Conservation (phyloP, 768 basidiomycete genomes). For the Hebeloma cylindrosporum region DNA sequence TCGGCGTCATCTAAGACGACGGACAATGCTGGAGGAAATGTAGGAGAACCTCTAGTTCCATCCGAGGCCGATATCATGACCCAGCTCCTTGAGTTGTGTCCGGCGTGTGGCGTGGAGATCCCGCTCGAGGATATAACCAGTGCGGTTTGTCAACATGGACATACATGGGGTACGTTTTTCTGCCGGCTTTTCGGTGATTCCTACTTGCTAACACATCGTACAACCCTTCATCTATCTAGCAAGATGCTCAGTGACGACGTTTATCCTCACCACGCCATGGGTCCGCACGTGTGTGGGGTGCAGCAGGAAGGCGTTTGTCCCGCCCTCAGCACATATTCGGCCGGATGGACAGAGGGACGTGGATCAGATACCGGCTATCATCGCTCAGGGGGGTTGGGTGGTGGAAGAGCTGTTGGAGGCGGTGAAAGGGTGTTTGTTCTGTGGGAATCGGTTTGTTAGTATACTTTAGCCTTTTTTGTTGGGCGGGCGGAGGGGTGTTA, state of each 20-base stretch:
- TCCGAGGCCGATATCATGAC: constrained; percentile 33
- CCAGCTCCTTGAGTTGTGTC: constrained; percentile 63
- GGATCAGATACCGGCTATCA: too few relatives aligned
- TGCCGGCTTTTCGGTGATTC: constrained; percentile 1
- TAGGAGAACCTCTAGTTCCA: neutral
- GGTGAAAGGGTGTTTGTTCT: constrained; percentile 68
- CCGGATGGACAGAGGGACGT: too few relatives aligned
- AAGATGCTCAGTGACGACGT: constrained; percentile 79
- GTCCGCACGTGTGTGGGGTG: constrained; percentile 84
- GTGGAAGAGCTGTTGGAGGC: constrained; percentile 66
- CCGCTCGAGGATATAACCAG: constrained; percentile 57
- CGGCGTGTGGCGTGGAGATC: constrained; percentile 67
- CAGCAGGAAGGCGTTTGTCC: constrained; percentile 74
- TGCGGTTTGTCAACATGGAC: constrained; percentile 70
- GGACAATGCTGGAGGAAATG: neutral
- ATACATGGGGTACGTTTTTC: constrained; percentile 65
- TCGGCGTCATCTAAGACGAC: neutral
- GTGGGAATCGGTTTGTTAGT: constrained; percentile 63
- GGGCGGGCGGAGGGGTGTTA: too few relatives aligned
- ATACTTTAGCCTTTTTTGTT: too few relatives aligned
- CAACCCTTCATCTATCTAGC: constrained; percentile 41
- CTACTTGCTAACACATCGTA: constrained; percentile 18
- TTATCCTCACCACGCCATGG: constrained; percentile 74
- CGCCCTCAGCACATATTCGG: constrained; percentile 42
- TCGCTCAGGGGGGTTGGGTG: constrained; percentile 61